Evolutionary conservation across 257 asterid genomes (phyloP).

Genomic region (Echium plantagineum): DNA sequence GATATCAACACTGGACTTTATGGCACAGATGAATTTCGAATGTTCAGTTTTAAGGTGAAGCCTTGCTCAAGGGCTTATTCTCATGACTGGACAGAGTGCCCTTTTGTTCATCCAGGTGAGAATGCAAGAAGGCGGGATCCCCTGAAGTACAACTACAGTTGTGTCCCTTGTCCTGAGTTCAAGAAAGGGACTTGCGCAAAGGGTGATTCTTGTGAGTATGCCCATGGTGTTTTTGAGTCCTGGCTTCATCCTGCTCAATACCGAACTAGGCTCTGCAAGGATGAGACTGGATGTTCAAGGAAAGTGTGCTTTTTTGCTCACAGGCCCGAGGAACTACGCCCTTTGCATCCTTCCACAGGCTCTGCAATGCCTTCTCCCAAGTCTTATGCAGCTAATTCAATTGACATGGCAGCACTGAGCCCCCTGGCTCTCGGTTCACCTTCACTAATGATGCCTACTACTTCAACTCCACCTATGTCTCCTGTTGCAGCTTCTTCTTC

Average conservation of each 20-base stretch:
- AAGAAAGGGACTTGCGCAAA: conserved; percentile 12
- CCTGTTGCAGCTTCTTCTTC: conserved; percentile 2
- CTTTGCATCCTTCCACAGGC: conserved; percentile 9
- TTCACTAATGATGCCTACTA: background rate
- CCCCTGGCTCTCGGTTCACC: conserved; percentile 2
- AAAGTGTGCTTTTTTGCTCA: conserved; percentile 17
- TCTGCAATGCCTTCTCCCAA: conserved; percentile 13
- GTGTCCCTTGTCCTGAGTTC: conserved; percentile 8
- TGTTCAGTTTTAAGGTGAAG: conserved; percentile 1
- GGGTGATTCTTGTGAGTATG: conserved; percentile 10
- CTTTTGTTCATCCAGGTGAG: conserved; percentile 1
- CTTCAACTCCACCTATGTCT: conserved; percentile 3
- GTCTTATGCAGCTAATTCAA: conserved; percentile 6
- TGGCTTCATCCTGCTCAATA: conserved; percentile 19
- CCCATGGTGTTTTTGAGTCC: conserved; percentile 17
- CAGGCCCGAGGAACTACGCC: conserved; percentile 10
- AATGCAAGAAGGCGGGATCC: conserved; percentile 6
- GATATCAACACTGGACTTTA: conserved; percentile 4
- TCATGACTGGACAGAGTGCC: conserved; percentile 11
- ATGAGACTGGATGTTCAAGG: conserved; percentile 12
- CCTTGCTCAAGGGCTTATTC: conserved; percentile 10
- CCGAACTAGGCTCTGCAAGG: conserved; percentile 16
- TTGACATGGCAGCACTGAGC: conserved; percentile 10
- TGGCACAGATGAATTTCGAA: conserved; percentile 4
- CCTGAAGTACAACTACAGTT: conserved; percentile 5